Percentiles rank a stretch among this genome's conserved stretches.
Conservation (phyloP, 331 rosid species). For the Quercus tomentella region DNA sequence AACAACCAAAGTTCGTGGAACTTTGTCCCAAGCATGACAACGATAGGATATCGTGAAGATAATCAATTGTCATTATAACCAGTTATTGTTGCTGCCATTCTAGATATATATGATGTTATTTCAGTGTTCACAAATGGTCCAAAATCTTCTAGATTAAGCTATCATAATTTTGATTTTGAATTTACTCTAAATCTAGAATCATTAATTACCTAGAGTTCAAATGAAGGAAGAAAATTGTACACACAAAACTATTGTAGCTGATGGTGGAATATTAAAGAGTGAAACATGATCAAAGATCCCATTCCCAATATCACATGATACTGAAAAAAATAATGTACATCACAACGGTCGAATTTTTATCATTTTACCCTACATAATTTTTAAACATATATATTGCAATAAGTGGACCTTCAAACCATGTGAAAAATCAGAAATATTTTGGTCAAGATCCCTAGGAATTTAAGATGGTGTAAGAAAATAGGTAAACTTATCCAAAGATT, state of each 20-base stretch:
- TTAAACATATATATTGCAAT: background rate
- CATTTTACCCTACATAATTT: background rate
- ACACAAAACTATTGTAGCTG: background rate
- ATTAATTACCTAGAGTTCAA: slow-evolving; percentile 27
- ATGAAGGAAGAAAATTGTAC: slow-evolving; percentile 37
- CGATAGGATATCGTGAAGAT: too few relatives aligned
- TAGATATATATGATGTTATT: background rate
- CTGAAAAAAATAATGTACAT: background rate
- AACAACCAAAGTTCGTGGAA: too few relatives aligned
- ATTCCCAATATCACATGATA: background rate
- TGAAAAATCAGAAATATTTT: background rate
- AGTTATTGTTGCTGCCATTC: too few relatives aligned
- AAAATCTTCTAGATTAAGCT: slow-evolving; percentile 19
- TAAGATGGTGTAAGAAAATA: background rate
- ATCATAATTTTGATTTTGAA: slow-evolving; percentile 19
- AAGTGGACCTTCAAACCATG: background rate
- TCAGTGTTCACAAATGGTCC: background rate
- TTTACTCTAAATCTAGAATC: background rate
- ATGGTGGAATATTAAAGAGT: background rate
- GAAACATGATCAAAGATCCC: background rate
- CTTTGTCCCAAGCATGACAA: too few relatives aligned
- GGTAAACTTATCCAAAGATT: background rate
- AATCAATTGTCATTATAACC: too few relatives aligned
- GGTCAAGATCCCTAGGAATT: slow-evolving; percentile 17
- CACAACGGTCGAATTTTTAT: background rate